Evolutionary conservation across 2,329 filamentous ascomycete genomes (phyloP).

Genomic region (Diaporthe sp.): DNA sequence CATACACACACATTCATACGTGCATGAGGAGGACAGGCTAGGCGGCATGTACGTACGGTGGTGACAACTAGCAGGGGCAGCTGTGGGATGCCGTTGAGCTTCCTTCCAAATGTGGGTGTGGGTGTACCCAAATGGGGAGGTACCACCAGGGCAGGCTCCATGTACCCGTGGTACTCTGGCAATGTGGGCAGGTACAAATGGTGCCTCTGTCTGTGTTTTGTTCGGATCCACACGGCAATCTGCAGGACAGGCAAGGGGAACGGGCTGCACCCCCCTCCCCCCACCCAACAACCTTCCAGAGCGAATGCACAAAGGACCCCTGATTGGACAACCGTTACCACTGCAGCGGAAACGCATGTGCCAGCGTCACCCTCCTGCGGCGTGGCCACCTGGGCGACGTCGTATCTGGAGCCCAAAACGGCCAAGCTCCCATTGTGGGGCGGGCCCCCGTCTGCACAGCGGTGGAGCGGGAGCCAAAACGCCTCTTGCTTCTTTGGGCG

Average conservation of each 20-base stretch:
- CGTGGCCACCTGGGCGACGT: slow-evolving; percentile 21
- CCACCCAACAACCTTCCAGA: not conserved
- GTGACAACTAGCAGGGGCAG: not conserved
- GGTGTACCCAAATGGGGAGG: not conserved
- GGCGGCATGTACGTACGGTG: not conserved
- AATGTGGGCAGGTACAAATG: not conserved
- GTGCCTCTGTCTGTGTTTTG: not conserved
- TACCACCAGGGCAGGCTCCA: no score
- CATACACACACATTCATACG: no score
- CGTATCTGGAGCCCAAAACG: slow-evolving; percentile 21
- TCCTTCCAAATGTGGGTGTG: not conserved
- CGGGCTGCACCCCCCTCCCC: no score
- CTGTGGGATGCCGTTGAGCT: slow-evolving; percentile 8
- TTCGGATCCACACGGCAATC: slow-evolving; percentile 28
- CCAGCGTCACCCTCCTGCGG: slow-evolving; percentile 23
- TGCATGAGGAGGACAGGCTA: not conserved
- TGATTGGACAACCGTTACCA: slow-evolving; percentile 25
- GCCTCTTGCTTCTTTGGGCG: slow-evolving; percentile 37
- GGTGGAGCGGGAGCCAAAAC: slow-evolving; percentile 28
- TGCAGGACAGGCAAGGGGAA: not conserved
- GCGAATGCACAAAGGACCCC: slow-evolving; percentile 1
- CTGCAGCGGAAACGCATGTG: slow-evolving; percentile 27
- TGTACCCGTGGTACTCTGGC: not conserved
- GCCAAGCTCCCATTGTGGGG: slow-evolving; percentile 10
- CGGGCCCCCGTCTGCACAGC: slow-evolving; percentile 8